Conservation (phyloP, 768 basidiomycete species). For the Mycena pura region DNA sequence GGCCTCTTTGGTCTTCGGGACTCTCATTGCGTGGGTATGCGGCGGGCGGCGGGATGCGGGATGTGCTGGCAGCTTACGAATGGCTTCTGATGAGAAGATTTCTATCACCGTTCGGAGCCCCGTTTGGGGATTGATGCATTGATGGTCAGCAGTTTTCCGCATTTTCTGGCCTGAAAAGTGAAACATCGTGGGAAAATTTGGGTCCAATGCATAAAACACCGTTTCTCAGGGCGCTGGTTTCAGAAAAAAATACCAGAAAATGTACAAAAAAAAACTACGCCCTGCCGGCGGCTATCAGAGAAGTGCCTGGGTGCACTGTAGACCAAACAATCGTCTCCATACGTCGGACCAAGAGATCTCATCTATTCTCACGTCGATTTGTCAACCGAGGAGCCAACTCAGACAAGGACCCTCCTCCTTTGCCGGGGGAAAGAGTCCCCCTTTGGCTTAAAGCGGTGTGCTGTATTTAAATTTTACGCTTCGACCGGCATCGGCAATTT, state of each 20-base stretch:
- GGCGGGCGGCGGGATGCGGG: not conserved
- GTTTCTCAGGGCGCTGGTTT: conserved; percentile 13
- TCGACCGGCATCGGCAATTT: too few relatives aligned
- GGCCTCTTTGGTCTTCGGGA: conserved; percentile 8
- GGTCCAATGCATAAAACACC: conserved; percentile 19
- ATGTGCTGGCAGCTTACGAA: conserved; percentile 4
- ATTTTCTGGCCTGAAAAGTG: conserved; percentile 16
- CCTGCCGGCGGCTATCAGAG: conserved; percentile 17
- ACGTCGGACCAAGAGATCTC: too few relatives aligned
- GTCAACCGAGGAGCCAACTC: too few relatives aligned
- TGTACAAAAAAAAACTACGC: conserved; percentile 8
- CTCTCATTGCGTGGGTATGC: conserved; percentile 6
- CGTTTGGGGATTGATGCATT: too few relatives aligned
- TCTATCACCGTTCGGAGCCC: too few relatives aligned
- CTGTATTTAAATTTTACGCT: too few relatives aligned
- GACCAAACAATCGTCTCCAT: too few relatives aligned
- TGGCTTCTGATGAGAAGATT: not conserved
- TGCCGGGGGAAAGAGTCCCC: too few relatives aligned
- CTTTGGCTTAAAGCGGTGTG: too few relatives aligned
- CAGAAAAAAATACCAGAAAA: conserved; percentile 18
- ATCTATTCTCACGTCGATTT: too few relatives aligned
- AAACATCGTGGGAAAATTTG: conserved; percentile 19
- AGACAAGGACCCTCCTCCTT: too few relatives aligned
- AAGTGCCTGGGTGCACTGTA: conserved; percentile 25
- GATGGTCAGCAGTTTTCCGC: not conserved